Base-by-base conservation (phyloP, 495 filamentous ascomycete species). In the Beverwykella pulmonaria region DNA sequence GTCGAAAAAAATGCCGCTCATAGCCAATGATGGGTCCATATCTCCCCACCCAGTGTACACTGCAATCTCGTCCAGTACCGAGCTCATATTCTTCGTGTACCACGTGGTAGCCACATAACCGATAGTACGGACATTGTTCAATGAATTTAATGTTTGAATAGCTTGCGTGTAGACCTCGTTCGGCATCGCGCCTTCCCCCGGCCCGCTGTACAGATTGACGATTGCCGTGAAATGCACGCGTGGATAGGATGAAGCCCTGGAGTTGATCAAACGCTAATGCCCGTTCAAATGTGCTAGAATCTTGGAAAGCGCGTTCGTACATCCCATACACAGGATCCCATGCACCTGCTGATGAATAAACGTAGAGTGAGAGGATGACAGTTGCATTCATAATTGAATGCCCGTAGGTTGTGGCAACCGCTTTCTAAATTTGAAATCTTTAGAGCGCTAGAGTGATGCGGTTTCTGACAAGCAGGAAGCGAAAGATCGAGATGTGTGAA, bases 81-180 rank as follows among this genome's bases (percentile, higher is more conserved):
- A 57, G 22, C 69, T 59, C 36, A 67, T 12, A 41, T 65, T 61
- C 54, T 67, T 71, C 26, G 15, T 39, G 44, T 59, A 68, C 60
- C 63, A 74, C 53, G 54, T 63, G 65, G 65, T 71, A 52, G 71
- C 71, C 57, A 74, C 69, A 61, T 74, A 71, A 52, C 71, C 69
- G 57, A 74, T 61, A 59, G 69, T 67, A 47, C 65, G 69, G 14
- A 74, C 62, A 59, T 74, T 71, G 27, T 55, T 25, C 39, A 65
- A 30, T 10, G 36, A 26, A 48, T 69, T 73, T 49, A 74, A 62
- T 36, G 46, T 66, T n/a, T 67, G 22, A 44, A 74, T 69, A n/a
- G 65, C 69, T 44, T 61, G 54, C 47, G 57, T 59, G 53, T 74
- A 74, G 30, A 46, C 52, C 14, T 53, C 57, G 67, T 69, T 63